Evolutionary conservation across 495 filamentous ascomycete species (phyloP).

Genomic region (Hypoxylon lenormandii): DNA sequence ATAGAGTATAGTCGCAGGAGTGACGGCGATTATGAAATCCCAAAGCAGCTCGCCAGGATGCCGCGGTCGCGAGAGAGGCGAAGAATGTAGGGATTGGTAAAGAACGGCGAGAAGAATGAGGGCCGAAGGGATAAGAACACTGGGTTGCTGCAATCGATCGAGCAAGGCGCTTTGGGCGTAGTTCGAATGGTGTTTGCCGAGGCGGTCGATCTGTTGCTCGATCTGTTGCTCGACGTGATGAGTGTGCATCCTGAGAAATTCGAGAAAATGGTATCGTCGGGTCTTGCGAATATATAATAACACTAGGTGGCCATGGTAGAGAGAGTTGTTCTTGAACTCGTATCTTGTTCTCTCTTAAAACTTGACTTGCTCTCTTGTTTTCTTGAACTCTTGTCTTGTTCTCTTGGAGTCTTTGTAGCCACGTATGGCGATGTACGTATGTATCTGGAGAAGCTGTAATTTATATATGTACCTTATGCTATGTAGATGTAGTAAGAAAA

Average conservation of each 20-base stretch:
- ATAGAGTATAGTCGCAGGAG: conserved; percentile 70
- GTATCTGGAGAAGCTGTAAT: conserved; percentile 8
- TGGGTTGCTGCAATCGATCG: conserved; percentile 51
- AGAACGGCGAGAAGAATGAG: conserved; percentile 58
- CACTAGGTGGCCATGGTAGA: conserved; percentile 34
- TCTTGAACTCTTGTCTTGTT: conserved; percentile 20
- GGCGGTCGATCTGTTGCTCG: conserved; percentile 37
- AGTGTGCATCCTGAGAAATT: conserved; percentile 47
- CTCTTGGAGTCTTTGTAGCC: conserved; percentile 11
- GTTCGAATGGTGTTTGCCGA: conserved; percentile 37
- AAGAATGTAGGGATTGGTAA: conserved; percentile 57
- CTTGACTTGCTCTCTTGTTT: neutral
- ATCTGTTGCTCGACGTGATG: conserved; percentile 40
- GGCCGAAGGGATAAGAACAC: conserved; percentile 53
- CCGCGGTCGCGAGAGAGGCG: conserved; percentile 48
- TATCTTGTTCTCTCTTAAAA: conserved; percentile 10
- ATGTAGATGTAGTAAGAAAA: no score
- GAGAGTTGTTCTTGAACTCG: conserved; percentile 7
- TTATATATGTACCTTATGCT: no score
- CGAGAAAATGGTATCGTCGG: conserved; percentile 5
- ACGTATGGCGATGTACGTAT: conserved; percentile 7
- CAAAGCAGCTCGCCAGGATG: conserved; percentile 65
- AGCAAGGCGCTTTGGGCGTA: conserved; percentile 36
- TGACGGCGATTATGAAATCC: conserved; percentile 71
- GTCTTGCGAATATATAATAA: conserved; percentile 15